Percentiles rank a stretch among this genome's conserved stretches.
phyloP scores from a whole-genome alignment of 2,329 filamentous ascomycete genomes.

The Penicillium sp. region DNA sequence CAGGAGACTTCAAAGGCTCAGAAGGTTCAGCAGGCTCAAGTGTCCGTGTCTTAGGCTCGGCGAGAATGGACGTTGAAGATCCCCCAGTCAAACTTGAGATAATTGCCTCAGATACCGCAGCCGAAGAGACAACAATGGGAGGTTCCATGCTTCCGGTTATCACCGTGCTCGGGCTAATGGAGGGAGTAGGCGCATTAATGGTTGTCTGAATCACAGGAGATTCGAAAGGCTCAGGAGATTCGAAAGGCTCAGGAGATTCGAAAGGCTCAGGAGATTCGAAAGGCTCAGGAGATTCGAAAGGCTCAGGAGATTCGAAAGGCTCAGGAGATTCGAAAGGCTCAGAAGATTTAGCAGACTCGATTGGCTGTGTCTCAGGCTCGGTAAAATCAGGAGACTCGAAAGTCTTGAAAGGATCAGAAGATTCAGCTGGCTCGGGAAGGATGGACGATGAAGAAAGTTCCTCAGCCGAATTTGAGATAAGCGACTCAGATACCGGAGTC shows the following conservation, averaged over 20 bases:
- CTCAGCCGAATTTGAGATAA: background rate
- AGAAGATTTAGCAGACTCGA: too few species aligned
- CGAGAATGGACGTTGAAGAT: background rate
- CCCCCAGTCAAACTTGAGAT: background rate
- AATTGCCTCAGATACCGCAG: background rate
- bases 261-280: too few species aligned
- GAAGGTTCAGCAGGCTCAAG: background rate
- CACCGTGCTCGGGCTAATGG: background rate
- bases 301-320: too few species aligned
- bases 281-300: too few species aligned
- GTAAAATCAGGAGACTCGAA: too few species aligned
- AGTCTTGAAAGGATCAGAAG: too few species aligned
- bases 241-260: too few species aligned
- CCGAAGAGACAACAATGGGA: background rate
- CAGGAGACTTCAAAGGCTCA: too few species aligned
- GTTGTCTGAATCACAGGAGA: background rate
- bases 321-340: background rate
- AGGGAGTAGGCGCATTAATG: background rate
- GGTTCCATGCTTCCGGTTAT: background rate
- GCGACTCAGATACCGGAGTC: background rate
- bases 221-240: too few species aligned
- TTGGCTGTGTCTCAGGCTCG: too few species aligned
- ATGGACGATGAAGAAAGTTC: background rate
- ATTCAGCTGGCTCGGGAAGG: too few species aligned
- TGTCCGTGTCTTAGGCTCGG: background rate